phyloP scores from a whole-genome alignment of 768 basidiomycete genomes.

The Chalciporus chontae region DNA sequence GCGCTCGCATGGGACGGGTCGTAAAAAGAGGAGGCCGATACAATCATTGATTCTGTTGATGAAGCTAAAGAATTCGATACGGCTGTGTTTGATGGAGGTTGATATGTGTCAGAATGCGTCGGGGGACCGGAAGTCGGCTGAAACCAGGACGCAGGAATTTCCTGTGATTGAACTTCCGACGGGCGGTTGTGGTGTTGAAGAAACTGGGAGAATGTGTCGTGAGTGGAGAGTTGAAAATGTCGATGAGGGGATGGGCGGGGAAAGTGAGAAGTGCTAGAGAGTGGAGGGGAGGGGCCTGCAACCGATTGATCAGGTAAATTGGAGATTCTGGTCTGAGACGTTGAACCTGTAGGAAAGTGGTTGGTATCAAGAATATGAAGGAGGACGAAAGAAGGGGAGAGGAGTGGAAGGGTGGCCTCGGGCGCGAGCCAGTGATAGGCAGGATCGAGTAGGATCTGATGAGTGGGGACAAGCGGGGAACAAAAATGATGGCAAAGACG shows the following conservation, averaged over 20 bases:
- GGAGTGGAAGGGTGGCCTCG: background rate
- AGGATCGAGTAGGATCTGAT: conserved; percentile 17
- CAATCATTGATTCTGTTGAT: conserved; percentile 42
- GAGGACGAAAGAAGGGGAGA: background rate
- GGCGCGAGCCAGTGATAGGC: background rate
- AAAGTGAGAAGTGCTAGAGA: background rate
- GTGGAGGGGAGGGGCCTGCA: background rate
- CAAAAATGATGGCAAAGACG: conserved; percentile 5
- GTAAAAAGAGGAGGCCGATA: conserved; percentile 51
- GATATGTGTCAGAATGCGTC: background rate
- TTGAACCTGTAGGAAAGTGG: conserved; percentile 3
- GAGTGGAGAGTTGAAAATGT: background rate
- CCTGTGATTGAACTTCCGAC: background rate
- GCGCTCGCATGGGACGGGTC: conserved; percentile 40
- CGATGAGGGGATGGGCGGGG: background rate
- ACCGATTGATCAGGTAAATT: background rate
- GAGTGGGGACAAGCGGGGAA: conserved; percentile 1
- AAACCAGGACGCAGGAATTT: background rate
- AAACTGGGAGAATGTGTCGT: background rate
- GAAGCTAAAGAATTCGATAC: background rate
- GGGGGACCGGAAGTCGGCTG: conserved; percentile 1
- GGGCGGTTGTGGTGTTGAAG: background rate
- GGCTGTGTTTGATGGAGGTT: background rate
- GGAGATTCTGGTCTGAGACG: background rate
- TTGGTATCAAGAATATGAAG: background rate